Evolutionary conservation across 2,329 filamentous ascomycete species (phyloP), one percentile per base, ranked within the genome.

Genomic region (Arthrobotrys sphaeroides): DNA sequence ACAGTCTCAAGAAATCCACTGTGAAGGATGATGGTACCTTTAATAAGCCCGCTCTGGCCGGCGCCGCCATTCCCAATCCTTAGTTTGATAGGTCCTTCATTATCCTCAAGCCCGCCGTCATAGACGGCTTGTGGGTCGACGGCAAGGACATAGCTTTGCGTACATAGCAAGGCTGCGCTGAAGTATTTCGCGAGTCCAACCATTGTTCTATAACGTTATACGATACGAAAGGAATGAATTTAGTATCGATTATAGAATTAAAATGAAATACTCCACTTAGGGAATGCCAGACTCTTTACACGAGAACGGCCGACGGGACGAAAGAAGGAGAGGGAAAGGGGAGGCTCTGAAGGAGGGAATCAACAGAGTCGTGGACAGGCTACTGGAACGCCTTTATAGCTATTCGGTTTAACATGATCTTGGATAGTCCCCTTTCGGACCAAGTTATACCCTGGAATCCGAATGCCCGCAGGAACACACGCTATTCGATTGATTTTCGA

Each of bases 1-100:
- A n/a, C n/a, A n/a, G n/a, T n/a, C n/a, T n/a, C n/a, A n/a, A n/a
- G n/a, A n/a, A n/a, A n/a, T n/a, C n/a, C n/a, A n/a, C n/a, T n/a
- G n/a, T n/a, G n/a, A n/a, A n/a, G n/a, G n/a, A 18, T 53, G 26
- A 31, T 2, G 5, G 3, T 65, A 82, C 82, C 81, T 74, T 81
- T 80, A 40, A 83, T 80, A 12, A 83, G 70, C 0, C 82, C 82
- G 20, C 81, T 82, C 61, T 83, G 82, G 1, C 82, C 82, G 2
- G 82, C 82, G 13, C 82, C 82, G 38, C 82, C 82, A 18, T 82
- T 83, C 1, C 80, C 82, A 64, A 83, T 82, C 5, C 79, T 79
- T 1, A 82, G 72, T 10, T 69, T 49, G 10, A 78, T 69, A 1
- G 73, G 47, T 7, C 72, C 72, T 9, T 49, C 68, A 9, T 57